These are phyloP conservation scores for Calonectria multiphialidica DNA, from an alignment of 2,329 filamentous ascomycete genomes.

Conservation along the genomic window DNA sequence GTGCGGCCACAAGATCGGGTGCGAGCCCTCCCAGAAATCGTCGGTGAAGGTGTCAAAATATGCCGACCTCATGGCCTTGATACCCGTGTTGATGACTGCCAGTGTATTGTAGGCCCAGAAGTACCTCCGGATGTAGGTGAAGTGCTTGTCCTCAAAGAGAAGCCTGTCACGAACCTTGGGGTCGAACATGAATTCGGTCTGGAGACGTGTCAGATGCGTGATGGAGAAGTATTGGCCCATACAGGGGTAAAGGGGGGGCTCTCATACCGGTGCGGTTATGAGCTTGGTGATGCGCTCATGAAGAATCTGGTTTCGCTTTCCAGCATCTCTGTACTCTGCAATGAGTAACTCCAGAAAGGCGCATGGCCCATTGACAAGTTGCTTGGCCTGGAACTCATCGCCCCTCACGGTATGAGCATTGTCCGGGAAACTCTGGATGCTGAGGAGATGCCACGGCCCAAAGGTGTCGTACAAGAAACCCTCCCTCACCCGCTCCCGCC, in stretches of 20 bases:
- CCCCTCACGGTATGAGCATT: slow-evolving; percentile 67
- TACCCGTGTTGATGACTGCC: slow-evolving; percentile 69
- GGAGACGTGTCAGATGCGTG: slow-evolving; percentile 20
- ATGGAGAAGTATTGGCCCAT: neutral
- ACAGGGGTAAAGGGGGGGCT: neutral
- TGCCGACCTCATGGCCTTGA: slow-evolving; percentile 68
- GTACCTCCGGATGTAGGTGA: slow-evolving; percentile 71
- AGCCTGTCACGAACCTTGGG: slow-evolving; percentile 66
- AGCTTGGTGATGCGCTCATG: slow-evolving; percentile 69
- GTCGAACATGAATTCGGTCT: slow-evolving; percentile 70
- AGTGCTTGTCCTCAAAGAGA: slow-evolving; percentile 71
- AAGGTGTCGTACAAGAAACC: slow-evolving; percentile 70
- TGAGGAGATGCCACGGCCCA: slow-evolving; percentile 70
- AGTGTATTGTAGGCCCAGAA: slow-evolving; percentile 74
- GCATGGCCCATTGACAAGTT: slow-evolving; percentile 71
- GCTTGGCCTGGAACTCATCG: slow-evolving; percentile 64
- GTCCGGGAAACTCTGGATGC: slow-evolving; percentile 70
- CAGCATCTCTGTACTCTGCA: slow-evolving; percentile 71
- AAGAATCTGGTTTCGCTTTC: slow-evolving; percentile 68
- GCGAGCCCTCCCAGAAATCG: slow-evolving; percentile 68
- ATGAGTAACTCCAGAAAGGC: slow-evolving; percentile 71
- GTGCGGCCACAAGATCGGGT: slow-evolving; percentile 68
- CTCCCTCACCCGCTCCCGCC: slow-evolving; percentile 60
- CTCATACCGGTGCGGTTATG: slow-evolving; percentile 65
- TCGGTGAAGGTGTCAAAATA: slow-evolving; percentile 70